phyloP scores from a whole-genome alignment of 2,329 filamentous ascomycete genomes.

The Drechslerella coelobrocha region DNA sequence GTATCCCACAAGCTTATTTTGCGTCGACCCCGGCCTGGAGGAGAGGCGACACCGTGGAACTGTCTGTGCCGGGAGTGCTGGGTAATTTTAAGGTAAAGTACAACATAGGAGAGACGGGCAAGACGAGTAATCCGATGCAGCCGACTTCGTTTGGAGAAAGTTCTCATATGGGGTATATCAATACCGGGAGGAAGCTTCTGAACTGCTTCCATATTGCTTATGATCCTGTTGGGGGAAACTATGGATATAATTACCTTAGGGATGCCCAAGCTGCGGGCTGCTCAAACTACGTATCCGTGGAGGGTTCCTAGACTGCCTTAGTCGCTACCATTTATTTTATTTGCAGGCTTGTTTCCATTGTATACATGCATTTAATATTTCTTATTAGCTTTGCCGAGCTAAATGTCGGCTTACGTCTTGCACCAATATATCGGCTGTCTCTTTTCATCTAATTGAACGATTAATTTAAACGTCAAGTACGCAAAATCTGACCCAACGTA shows the following conservation, averaged over 20 bases:
- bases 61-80: slow-evolving; percentile 19
- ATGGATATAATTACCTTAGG: slow-evolving; percentile 23
- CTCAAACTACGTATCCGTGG: slow-evolving; percentile 25
- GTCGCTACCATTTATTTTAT: no score
- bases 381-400: no score
- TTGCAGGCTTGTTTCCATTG: no score
- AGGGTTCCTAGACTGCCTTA: no score
- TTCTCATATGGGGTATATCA: slow-evolving; percentile 26
- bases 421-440: no score
- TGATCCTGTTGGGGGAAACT: slow-evolving; percentile 38
- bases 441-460: no score
- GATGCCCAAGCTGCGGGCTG: slow-evolving; percentile 5
- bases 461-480: no score
- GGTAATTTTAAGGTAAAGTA: slow-evolving; percentile 24
- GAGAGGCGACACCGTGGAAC: neutral
- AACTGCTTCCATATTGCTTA: slow-evolving; percentile 40
- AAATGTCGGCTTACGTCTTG: no score
- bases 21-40: neutral
- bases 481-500: no score
- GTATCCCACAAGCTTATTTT: slow-evolving; percentile 31
- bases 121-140: slow-evolving; percentile 34
- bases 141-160: slow-evolving; percentile 23
- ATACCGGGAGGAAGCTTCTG: slow-evolving; percentile 34
- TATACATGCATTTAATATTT: no score
- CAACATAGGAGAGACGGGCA: slow-evolving; percentile 6